phyloP scores from a whole-genome alignment of 805 yeast genomes.

The Metschnikowia peoriensis region DNA sequence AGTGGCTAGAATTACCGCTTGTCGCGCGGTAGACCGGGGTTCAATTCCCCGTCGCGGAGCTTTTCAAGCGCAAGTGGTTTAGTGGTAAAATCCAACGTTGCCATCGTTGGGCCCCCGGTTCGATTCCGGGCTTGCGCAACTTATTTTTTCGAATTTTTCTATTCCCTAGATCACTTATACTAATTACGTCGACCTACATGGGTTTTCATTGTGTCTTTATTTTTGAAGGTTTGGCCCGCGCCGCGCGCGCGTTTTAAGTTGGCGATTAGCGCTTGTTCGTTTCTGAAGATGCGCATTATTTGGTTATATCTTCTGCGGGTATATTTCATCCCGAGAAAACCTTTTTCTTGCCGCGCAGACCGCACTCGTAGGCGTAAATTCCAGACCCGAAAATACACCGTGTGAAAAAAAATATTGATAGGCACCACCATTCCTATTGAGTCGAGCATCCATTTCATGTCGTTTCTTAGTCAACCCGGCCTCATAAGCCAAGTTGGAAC shows the following conservation, averaged over 20 bases:
- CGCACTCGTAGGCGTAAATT: conserved; percentile 2
- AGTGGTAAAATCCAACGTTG: conserved; percentile 25
- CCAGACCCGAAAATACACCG: background rate
- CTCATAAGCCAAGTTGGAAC: conserved; percentile 13
- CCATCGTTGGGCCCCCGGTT: conserved; percentile 26
- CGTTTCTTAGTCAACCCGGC: conserved; percentile 12
- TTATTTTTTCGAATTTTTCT: conserved; percentile 7
- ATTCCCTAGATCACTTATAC: background rate
- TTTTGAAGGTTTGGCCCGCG: no score
- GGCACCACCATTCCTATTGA: background rate
- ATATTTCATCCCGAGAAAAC: background rate
- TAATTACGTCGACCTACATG: no score
- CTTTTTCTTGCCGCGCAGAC: background rate
- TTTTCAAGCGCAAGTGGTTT: conserved; percentile 21
- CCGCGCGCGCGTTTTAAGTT: no score
- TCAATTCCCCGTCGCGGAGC: conserved; percentile 25
- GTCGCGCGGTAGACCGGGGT: conserved; percentile 25
- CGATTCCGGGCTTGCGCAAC: conserved; percentile 26
- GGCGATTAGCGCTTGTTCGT: no score
- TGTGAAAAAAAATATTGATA: conserved; percentile 6
- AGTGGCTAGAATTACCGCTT: conserved; percentile 24
- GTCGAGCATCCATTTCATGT: conserved; percentile 8
- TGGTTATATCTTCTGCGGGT: background rate
- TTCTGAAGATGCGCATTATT: background rate
- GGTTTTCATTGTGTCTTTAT: no score